Evolutionary conservation across 176 grass and related monocot genomes (phyloP).

Genomic region (Rhynchospora breviuscula): DNA sequence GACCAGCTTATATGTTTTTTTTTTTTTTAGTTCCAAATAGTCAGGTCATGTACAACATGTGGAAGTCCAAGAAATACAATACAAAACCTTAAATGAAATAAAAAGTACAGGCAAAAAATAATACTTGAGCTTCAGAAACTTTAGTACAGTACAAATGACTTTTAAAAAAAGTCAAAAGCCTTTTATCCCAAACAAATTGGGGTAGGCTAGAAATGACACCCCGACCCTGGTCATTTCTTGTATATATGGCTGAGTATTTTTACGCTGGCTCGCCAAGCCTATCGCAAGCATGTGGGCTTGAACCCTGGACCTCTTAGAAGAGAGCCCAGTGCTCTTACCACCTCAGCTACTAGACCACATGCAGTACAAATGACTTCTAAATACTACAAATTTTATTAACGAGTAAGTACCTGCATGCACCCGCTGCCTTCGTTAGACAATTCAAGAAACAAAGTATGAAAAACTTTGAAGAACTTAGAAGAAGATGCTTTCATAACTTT

Average conservation of each 20-base stretch:
- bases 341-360: no score
- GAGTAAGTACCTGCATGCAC: conserved; percentile 60
- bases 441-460: conserved; percentile 73
- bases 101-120: not conserved
- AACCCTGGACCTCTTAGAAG: no score
- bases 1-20: not conserved
- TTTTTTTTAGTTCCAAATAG: not conserved
- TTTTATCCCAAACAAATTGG: no score
- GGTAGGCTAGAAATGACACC: no score
- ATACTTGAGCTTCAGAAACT: not conserved
- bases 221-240: no score
- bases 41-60: not conserved
- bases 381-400: conserved; percentile 5
- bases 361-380: not conserved
- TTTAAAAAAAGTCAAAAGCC: no score
- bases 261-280: no score
- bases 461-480: conserved; percentile 58
- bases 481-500: conserved; percentile 60
- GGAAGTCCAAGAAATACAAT: not conserved
- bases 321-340: no score
- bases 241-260: no score
- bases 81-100: not conserved
- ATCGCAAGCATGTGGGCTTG: no score
- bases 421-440: conserved; percentile 55
- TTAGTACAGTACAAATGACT: not conserved